A percentile compares a stretch with the other conserved stretches of the same genome.
These are phyloP conservation scores for Fusarium sp. DNA, from an alignment of 2,329 filamentous ascomycete genomes.

Conservation along the genomic window DNA sequence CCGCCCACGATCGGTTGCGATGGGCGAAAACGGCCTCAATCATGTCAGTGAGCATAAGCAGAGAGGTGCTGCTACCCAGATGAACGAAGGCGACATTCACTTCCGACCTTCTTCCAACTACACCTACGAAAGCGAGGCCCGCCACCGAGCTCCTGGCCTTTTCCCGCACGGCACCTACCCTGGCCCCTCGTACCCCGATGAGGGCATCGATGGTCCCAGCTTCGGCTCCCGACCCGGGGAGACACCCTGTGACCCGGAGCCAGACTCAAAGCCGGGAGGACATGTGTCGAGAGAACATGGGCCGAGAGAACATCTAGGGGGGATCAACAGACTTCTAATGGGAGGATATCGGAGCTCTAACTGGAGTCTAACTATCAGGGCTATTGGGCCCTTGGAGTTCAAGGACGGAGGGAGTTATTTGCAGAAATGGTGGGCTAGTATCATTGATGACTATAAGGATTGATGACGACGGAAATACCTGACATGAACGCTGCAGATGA, in stretches of 20 bases:
- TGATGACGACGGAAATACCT: background rate
- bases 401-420: background rate
- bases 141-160: background rate
- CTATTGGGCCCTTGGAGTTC: background rate
- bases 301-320: background rate
- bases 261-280: conserved; percentile 5
- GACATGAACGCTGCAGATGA: background rate
- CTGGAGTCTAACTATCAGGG: background rate
- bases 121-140: background rate
- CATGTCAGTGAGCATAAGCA: background rate
- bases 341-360: background rate
- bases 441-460: background rate
- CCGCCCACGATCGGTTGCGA: background rate
- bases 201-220: conserved; percentile 3
- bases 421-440: background rate
- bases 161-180: background rate
- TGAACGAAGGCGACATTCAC: background rate
- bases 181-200: background rate
- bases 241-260: conserved; percentile 3
- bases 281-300: background rate
- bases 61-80: background rate
- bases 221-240: background rate
- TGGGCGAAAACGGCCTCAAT: background rate
- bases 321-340: background rate
- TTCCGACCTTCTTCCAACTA: background rate